Evolutionary conservation across 2,329 filamentous ascomycete genomes (phyloP).

Genomic region (Ceratocystiopsis sp.): DNA sequence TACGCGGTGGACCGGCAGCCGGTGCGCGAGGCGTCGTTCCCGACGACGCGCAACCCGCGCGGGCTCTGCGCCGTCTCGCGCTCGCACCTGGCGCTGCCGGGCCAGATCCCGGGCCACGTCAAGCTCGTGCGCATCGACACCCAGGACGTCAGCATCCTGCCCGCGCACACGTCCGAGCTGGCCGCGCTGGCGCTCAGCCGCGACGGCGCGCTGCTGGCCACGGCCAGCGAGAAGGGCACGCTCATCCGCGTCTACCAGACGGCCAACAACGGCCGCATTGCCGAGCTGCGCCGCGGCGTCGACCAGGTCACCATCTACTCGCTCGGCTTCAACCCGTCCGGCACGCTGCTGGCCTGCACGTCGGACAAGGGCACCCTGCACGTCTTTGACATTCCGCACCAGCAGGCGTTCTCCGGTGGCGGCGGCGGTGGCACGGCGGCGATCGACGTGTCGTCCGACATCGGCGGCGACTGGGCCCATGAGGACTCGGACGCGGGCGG

Average conservation of each 20-base stretch:
- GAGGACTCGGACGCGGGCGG: conserved; percentile 7
- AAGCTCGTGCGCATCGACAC: conserved; percentile 67
- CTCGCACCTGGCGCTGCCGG: conserved; percentile 62
- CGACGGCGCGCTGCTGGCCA: conserved; percentile 69
- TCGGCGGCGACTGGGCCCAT: conserved; percentile 8
- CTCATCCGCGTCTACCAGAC: conserved; percentile 76
- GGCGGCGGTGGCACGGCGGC: background rate
- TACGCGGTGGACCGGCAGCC: conserved; percentile 64
- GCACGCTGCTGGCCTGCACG: conserved; percentile 68
- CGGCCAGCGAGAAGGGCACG: conserved; percentile 83
- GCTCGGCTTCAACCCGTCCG: conserved; percentile 70
- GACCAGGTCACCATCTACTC: conserved; percentile 80
- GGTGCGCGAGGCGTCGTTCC: conserved; percentile 54
- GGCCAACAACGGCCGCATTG: conserved; percentile 59
- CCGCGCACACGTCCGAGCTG: conserved; percentile 67
- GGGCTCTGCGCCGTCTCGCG: conserved; percentile 66
- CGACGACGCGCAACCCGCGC: conserved; percentile 70
- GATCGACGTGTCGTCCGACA: background rate
- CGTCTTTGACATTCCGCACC: conserved; percentile 68
- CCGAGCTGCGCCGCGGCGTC: conserved; percentile 67
- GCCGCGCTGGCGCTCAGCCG: conserved; percentile 64
- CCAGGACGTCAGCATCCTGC: conserved; percentile 80
- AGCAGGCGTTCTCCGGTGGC: conserved; percentile 7
- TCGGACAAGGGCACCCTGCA: conserved; percentile 95
- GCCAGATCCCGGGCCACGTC: conserved; percentile 74